Evolutionary conservation across 2,329 filamentous ascomycete species (phyloP), one percentile per base, ranked within the genome.

Genomic region (Cladobotryum mycophilum): DNA sequence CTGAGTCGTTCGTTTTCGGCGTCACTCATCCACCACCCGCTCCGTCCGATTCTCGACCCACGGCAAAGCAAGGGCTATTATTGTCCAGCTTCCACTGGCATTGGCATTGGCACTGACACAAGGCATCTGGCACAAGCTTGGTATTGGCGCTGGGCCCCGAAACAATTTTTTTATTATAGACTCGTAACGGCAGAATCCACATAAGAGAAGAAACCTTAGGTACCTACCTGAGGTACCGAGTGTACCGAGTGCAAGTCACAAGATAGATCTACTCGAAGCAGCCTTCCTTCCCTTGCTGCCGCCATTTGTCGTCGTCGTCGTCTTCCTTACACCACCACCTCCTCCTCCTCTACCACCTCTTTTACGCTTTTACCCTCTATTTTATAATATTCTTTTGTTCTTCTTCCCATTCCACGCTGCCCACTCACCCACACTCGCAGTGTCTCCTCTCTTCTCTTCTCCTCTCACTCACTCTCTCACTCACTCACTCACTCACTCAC

Each of bases 31-130:
- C 41, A 20, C 40, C 45, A 22, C 15, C 42, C 42, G 42, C 25
- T 20, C 17, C 30, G 43, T 36, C 48, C 48, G 36, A 37, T 20
- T 49, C 17, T 44, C 38, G 34, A 43, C 17, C 40, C 47, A 36
- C 41, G 47, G 33, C 30, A 42, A 42, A 49, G 47, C 47, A 50
- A 20, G 41, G 48, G 47, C 25, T 30, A 30, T 30, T 30, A 30
- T 30, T 41, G 35, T n/a, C 25, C 41, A 45, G 48, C 48, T 17
- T 41, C 14, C 35, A 20, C 41, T 41, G 43, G 42, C 38, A 41
- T n/a, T 18, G n/a, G 37, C 37, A 41, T 15, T 20, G 38, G 38
- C 38, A 41, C 9, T 20, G 38, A 30, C n/a, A 18, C 17, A 17
- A 14, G 40, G 40, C 40, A 18, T 17, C 13, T 30, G 25, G 25